Evolutionary conservation across 208 protist genomes (phyloP).

Genomic region (Hexamita inflata): DNA sequence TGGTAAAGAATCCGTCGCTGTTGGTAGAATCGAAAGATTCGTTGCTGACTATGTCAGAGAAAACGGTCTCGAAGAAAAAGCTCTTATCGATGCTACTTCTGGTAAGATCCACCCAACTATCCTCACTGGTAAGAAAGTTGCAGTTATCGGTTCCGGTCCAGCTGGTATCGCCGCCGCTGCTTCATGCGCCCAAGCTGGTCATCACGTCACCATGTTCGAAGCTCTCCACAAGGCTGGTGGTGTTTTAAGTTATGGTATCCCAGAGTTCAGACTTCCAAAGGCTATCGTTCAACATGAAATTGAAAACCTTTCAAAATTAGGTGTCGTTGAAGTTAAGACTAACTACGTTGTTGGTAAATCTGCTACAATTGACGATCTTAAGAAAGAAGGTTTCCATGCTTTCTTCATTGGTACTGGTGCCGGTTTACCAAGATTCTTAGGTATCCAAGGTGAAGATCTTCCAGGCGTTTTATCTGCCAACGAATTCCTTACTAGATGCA

Average conservation of each 20-base stretch:
- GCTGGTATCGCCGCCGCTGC: slow-evolving; percentile 30
- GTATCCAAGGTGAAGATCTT: slow-evolving; percentile 25
- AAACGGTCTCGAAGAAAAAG: slow-evolving; percentile 19
- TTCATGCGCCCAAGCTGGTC: slow-evolving; percentile 9
- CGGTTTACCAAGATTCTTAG: slow-evolving; percentile 5
- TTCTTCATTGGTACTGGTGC: slow-evolving; percentile 33
- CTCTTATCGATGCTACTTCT: not conserved
- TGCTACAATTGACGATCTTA: not conserved
- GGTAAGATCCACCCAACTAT: not conserved
- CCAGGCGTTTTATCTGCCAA: slow-evolving; percentile 22
- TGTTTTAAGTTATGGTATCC: slow-evolving; percentile 29
- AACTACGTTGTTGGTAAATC: slow-evolving; percentile 4
- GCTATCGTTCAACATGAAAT: slow-evolving; percentile 25
- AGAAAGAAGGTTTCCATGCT: slow-evolving; percentile 1
- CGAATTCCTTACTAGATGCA: slow-evolving; percentile 19
- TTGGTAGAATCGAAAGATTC: slow-evolving; percentile 24
- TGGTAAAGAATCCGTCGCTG: not conserved
- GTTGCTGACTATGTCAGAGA: slow-evolving; percentile 29
- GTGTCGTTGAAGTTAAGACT: slow-evolving; percentile 15
- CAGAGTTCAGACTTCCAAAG: slow-evolving; percentile 33
- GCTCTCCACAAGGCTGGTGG: slow-evolving; percentile 18
- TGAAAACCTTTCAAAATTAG: not conserved
- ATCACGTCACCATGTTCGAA: slow-evolving; percentile 28
- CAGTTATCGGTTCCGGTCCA: slow-evolving; percentile 33
- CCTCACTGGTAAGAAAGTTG: slow-evolving; percentile 24